Conservation (phyloP, 164 flowering plant genomes). For the Euptelea pleiosperma region DNA sequence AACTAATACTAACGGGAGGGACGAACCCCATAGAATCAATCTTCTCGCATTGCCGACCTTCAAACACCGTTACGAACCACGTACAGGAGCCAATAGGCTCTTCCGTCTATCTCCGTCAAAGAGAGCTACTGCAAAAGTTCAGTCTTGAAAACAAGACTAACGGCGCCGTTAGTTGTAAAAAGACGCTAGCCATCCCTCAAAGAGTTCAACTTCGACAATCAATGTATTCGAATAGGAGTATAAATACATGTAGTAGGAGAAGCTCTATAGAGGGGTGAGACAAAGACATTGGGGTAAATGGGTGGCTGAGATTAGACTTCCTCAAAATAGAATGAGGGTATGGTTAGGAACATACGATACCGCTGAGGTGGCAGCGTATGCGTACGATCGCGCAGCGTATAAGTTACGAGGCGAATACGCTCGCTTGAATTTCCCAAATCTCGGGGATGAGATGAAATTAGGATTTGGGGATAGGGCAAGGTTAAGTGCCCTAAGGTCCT, state of each 20-base stretch:
- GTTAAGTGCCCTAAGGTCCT: constrained; percentile 39
- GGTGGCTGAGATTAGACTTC: constrained; percentile 97
- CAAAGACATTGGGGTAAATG: constrained; percentile 99
- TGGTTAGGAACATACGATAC: constrained; percentile 95
- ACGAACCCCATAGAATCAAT: constrained; percentile 63
- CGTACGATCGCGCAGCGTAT: constrained; percentile 90
- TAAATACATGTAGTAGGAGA: constrained; percentile 35
- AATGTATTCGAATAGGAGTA: not conserved
- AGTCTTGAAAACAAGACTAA: constrained; percentile 27
- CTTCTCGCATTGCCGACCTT: constrained; percentile 38
- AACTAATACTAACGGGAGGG: constrained; percentile 49
- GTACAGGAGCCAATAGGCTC: constrained; percentile 56
- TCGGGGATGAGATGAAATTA: constrained; percentile 41
- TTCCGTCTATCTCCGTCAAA: constrained; percentile 69
- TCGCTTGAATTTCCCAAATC: constrained; percentile 74
- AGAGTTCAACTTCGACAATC: constrained; percentile 13
- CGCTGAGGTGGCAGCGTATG: constrained; percentile 90
- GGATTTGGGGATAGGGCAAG: constrained; percentile 43
- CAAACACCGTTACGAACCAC: constrained; percentile 21
- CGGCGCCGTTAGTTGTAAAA: not conserved
- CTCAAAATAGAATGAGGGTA: constrained; percentile 82
- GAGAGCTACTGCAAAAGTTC: constrained; percentile 60
- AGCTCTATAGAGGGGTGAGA: constrained; percentile 92
- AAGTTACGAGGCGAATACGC: constrained; percentile 91
- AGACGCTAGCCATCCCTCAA: constrained; percentile 1